Conservation (phyloP, 164 flowering plant genomes). For the Paratinospora sagittata region DNA sequence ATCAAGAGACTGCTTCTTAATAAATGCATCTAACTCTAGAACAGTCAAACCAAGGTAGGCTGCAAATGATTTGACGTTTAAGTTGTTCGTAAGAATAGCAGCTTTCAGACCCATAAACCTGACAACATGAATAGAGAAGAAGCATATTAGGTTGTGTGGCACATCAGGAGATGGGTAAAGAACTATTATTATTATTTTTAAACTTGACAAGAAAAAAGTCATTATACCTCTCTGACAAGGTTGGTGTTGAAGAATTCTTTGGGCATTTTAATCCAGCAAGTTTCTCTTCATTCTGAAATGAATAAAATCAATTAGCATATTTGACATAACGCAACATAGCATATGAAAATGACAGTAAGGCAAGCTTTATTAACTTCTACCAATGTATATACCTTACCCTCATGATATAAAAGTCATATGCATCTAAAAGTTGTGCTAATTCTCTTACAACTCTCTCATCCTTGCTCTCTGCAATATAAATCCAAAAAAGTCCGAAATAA, state of each 20-base stretch:
- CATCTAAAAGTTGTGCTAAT: constrained; percentile 60
- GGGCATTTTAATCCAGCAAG: constrained; percentile 9
- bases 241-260: constrained; percentile 17
- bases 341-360: background rate
- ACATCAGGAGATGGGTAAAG: background rate
- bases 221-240: constrained; percentile 48
- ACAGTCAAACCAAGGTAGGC: constrained; percentile 44
- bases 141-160: background rate
- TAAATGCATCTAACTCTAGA: constrained; percentile 34
- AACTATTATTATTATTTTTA: background rate
- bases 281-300: constrained; percentile 25
- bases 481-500: constrained; percentile 18
- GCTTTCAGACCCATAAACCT: constrained; percentile 97
- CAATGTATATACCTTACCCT: constrained; percentile 26
- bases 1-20: constrained; percentile 8
- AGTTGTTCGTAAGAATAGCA: constrained; percentile 52
- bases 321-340: background rate
- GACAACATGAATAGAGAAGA: constrained; percentile 16
- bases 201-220: background rate
- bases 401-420: constrained; percentile 31
- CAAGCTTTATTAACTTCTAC: background rate
- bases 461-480: constrained; percentile 62
- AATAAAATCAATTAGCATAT: background rate
- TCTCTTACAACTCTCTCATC: constrained; percentile 65
- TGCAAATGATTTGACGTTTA: constrained; percentile 42